Evolutionary conservation across 2,329 filamentous ascomycete genomes (phyloP).

Genomic region (Clonostachys rhizophaga): DNA sequence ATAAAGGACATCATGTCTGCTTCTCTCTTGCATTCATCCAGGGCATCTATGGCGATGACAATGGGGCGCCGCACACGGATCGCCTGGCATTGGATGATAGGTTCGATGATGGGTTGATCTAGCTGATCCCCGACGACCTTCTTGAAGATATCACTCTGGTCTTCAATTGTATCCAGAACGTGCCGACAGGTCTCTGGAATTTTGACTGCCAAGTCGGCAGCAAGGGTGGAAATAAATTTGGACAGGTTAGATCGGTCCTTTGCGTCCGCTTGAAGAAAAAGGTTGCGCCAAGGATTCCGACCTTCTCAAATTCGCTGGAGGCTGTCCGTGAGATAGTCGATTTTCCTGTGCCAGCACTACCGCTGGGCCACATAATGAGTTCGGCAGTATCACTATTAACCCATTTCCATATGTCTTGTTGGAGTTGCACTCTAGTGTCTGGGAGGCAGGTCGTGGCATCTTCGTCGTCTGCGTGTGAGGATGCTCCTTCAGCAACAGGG

Average conservation of each 20-base stretch:
- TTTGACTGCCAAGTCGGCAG: constrained; percentile 18
- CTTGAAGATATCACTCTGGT: constrained; percentile 15
- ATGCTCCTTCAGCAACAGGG: too few relatives aligned
- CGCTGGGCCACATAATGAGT: constrained; percentile 27
- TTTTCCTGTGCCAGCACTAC: constrained; percentile 32
- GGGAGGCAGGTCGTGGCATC: constrained; percentile 13
- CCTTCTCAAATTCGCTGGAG: constrained; percentile 5
- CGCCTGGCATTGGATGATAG: constrained; percentile 10
- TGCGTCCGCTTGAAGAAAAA: constrained; percentile 41
- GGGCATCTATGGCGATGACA: constrained; percentile 26
- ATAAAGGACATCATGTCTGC: too few relatives aligned
- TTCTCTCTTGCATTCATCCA: constrained; percentile 14
- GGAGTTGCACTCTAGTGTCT: constrained; percentile 21
- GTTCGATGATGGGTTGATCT: constrained; percentile 28
- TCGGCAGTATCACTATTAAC: constrained; percentile 8
- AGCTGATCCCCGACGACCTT: constrained; percentile 29
- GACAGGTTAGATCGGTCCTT: constrained; percentile 23
- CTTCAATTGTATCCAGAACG: constrained; percentile 20
- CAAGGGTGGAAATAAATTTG: constrained; percentile 33
- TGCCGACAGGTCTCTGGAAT: constrained; percentile 16
- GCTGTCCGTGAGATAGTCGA: constrained; percentile 29
- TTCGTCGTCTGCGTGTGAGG: too few relatives aligned
- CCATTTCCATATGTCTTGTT: constrained; percentile 20
- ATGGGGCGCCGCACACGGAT: background rate
- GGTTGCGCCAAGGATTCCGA: constrained; percentile 18